Base-by-base conservation (phyloP, 2,329 filamentous ascomycete genomes). In the Claviceps sp. region DNA sequence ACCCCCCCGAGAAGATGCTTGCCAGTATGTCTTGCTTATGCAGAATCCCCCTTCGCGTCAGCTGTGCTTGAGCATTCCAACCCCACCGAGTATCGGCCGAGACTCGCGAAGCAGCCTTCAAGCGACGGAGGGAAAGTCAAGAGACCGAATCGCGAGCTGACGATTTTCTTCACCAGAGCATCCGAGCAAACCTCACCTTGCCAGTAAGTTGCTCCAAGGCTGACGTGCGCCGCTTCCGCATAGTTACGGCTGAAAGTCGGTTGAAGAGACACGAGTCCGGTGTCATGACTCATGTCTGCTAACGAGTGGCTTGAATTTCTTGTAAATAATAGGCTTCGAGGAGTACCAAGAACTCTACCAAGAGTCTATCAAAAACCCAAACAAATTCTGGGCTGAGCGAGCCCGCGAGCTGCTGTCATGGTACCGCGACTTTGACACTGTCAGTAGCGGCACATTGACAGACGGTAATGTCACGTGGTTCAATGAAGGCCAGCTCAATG, bases 381-480 rank as follows among this genome's bases (percentile, higher is more conserved):
- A 90, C 57, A 82, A 85, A 68, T 98, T 97, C 75, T 98, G 91
- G 90, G 89, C 77, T 55, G 78, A 78, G 58, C 77, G 85, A 67
- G 93, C 90, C 48, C 87, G 89, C 57, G 89, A 97, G 62, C 81
- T 96, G 51, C 79, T 98, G 60, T 84, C 85, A 49, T 98, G 93
- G 87, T 83, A 89, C 59, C 79, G 79, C 59, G 91, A 97, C 65
- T 98, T 98, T 71, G 74, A 95, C 68, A 97, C 90, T 13, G 89
- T 94, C 50, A 82, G 82, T 67, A 79, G 77, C 54, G 93, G 93
- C 55, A 82, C 81, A 34, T 79, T 98, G 52, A 68, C 68, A 50
- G 76, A 85, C 56, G 93, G 93, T 60, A 90, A 98, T 72, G 84
- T 78, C 64, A 87, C 89, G 57, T 98, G 93, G 91, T 98, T 97